Evolutionary conservation across 2,329 filamentous ascomycete species (phyloP).

Genomic region (Phyllosticta citriasiana): DNA sequence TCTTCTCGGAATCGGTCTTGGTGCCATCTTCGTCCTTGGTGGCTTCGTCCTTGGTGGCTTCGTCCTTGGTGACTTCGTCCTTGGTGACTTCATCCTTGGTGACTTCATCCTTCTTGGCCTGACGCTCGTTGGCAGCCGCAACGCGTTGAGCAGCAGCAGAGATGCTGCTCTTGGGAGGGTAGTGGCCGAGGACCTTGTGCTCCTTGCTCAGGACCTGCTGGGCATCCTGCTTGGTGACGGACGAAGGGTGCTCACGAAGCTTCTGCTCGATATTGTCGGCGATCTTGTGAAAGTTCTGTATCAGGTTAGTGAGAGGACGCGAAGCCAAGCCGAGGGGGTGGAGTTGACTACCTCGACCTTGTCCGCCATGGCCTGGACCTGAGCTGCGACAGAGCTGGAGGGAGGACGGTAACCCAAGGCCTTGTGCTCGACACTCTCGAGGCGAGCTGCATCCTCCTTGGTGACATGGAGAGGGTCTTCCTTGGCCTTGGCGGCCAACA

Average conservation of each 20-base stretch:
- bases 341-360: slow-evolving; percentile 9
- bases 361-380: slow-evolving; percentile 4
- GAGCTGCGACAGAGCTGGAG: background rate
- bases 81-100: slow-evolving; percentile 14
- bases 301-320: background rate
- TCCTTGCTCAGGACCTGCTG: slow-evolving; percentile 15
- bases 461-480: slow-evolving; percentile 21
- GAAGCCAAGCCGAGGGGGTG: too few relatives aligned
- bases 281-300: background rate
- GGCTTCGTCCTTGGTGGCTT: slow-evolving; percentile 20
- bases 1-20: slow-evolving; percentile 19
- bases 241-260: slow-evolving; percentile 17
- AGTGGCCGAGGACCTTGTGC: slow-evolving; percentile 3
- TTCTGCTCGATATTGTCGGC: slow-evolving; percentile 13
- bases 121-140: slow-evolving; percentile 17
- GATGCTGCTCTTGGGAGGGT: slow-evolving; percentile 6
- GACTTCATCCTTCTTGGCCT: slow-evolving; percentile 3
- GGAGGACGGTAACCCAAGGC: slow-evolving; percentile 1
- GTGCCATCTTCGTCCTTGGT: slow-evolving; percentile 13
- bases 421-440: slow-evolving; percentile 12
- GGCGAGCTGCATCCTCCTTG: slow-evolving; percentile 21
- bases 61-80: slow-evolving; percentile 2
- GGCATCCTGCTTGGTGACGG: slow-evolving; percentile 23
- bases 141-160: slow-evolving; percentile 11
- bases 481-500: slow-evolving; percentile 15